Evolutionary conservation across 2,329 filamentous ascomycete species (phyloP).

Genomic region (Cryphonectria naterciae): DNA sequence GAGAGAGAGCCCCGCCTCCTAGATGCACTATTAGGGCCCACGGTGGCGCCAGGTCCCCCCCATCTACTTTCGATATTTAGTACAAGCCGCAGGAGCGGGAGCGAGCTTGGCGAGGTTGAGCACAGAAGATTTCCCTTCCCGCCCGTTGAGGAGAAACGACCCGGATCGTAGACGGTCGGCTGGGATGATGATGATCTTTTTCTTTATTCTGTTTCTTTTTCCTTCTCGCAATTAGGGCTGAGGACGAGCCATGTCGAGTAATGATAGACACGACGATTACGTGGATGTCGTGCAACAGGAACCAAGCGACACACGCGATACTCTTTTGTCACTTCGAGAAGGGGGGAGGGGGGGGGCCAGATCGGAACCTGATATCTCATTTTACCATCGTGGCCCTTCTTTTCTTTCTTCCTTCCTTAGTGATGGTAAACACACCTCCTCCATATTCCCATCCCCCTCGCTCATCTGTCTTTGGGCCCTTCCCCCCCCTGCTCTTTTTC

Average conservation of each 20-base stretch:
- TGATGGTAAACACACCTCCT: too few relatives aligned
- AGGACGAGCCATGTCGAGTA: background rate
- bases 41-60: background rate
- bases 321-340: background rate
- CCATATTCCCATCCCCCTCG: background rate
- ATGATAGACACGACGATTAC: background rate
- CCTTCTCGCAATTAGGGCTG: background rate
- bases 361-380: background rate
- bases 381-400: background rate
- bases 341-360: background rate
- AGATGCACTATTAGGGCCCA: background rate
- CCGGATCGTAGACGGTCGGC: background rate
- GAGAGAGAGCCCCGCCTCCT: background rate
- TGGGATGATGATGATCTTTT: slow-evolving; percentile 1
- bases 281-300: background rate
- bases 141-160: background rate
- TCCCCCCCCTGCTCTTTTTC: background rate
- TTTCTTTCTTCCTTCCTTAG: background rate
- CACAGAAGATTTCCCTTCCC: slow-evolving; percentile 2
- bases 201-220: too few relatives aligned
- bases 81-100: background rate
- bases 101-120: background rate
- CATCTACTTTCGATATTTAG: background rate
- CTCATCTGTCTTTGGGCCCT: background rate
- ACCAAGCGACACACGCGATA: background rate